Evolutionary conservation across 1,284 basidiomycete genomes (phyloP), one percentile per base, ranked within the genome.

Genomic region (Moesziomyces sp.): DNA sequence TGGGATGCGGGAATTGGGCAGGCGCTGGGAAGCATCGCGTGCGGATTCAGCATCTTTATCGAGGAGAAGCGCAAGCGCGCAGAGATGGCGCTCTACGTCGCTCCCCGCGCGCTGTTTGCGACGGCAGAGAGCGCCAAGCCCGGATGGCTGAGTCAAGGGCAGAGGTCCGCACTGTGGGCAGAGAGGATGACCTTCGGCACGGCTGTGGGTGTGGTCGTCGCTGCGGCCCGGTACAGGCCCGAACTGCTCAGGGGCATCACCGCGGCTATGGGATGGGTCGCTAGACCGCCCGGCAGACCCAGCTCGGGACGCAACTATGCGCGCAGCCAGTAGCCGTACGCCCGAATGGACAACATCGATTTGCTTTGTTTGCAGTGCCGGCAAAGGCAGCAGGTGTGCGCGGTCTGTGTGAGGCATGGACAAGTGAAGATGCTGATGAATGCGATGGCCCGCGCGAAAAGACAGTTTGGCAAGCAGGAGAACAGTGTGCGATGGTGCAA

Each of bases 51-150:
- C 30, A 80, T 85, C 40, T 75, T 85, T 21, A 79, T 85, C 43
- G 85, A 85, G 58, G 84, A 85, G 66, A 84, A 82, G 62, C 72
- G 82, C 10, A 78, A 85, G 40, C 57, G 85, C 11, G 77, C 81
- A 0, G 85, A 85, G 60, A 85, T 85, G 85, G 84, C 84, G 18
- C 61, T 85, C 21, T 85, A 84, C 59, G 81, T 83, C 6, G 84
- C 85, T 2, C 84, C 85, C n/a, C 51, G 85, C 19, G 85, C 85
- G 16, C 53, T 85, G 35, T 83, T 80, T 44, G 80, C 82, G 1
- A 58, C 78, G 43, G 74, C 73, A 5, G 82, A 83, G 55, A 63
- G 61, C 13, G 52, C 66, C 1, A 58, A 38, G 28, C 78, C 78
- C 8, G 78, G 78, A 5, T 81, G 79, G 79, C 40, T 80, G 47